A percentile compares a stretch with the other conserved stretches of the same genome.
These are phyloP conservation scores for Quercus agrifolia DNA, from an alignment of 306 rosid genomes.

Conservation along the genomic window DNA sequence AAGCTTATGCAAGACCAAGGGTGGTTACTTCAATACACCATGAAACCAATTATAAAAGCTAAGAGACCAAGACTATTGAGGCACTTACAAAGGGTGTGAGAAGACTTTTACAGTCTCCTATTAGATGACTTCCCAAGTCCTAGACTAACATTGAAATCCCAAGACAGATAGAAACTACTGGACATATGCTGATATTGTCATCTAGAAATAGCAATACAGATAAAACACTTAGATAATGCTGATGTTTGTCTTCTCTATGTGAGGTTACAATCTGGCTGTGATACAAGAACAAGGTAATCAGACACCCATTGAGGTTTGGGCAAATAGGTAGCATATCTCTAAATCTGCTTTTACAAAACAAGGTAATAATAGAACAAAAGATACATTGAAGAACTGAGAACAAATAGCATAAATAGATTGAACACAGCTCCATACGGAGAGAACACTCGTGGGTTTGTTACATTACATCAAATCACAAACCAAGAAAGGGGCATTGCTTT, in stretches of 20 bases:
- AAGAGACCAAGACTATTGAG: too few relatives aligned
- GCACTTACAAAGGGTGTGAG: too few relatives aligned
- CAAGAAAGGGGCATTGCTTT: constrained; percentile 86
- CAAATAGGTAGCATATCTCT: constrained; percentile 49
- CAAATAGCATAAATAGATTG: constrained; percentile 29
- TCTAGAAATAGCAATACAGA: constrained; percentile 37
- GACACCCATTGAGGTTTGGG: constrained; percentile 50
- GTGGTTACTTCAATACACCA: too few relatives aligned
- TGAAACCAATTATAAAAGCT: too few relatives aligned
- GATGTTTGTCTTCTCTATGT: constrained; percentile 46
- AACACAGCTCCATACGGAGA: constrained; percentile 31
- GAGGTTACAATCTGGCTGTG: constrained; percentile 45
- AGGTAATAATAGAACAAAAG: constrained; percentile 40
- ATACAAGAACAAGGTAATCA: constrained; percentile 41
- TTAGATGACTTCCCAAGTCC: not conserved
- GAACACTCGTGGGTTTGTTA: constrained; percentile 35
- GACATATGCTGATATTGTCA: not conserved
- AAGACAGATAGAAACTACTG: not conserved
- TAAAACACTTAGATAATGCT: constrained; percentile 40
- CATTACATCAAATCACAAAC: constrained; percentile 55
- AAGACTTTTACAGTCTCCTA: too few relatives aligned
- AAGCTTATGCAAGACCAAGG: not conserved
- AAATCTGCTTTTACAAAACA: constrained; percentile 50
- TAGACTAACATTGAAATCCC: not conserved
- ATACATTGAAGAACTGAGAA: constrained; percentile 29